Conservation (phyloP, 2,329 filamentous ascomycete genomes). For the Exophiala lecanii-corni region DNA sequence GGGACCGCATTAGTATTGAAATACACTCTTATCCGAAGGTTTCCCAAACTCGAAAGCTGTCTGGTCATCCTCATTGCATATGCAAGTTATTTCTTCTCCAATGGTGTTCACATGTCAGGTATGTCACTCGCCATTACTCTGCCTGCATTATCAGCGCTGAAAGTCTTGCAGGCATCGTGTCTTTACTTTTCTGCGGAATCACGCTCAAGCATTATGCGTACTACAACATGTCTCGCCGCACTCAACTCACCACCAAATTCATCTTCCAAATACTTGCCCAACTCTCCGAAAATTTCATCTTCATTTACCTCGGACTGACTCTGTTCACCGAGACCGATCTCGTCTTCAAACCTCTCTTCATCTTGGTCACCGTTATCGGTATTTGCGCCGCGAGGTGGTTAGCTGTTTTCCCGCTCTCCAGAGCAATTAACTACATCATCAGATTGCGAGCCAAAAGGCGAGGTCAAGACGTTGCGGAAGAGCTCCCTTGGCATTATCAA, state of each 20-base stretch:
- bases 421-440: slow-evolving; percentile 86
- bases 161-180: slow-evolving; percentile 77
- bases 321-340: slow-evolving; percentile 87
- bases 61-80: slow-evolving; percentile 91
- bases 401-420: slow-evolving; percentile 88
- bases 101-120: slow-evolving; percentile 94
- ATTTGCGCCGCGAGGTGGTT: slow-evolving; percentile 91
- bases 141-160: neutral
- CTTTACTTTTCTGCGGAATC: slow-evolving; percentile 93
- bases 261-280: slow-evolving; percentile 93
- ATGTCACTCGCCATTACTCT: slow-evolving; percentile 36
- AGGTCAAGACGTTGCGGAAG: slow-evolving; percentile 73
- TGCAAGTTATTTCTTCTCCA: slow-evolving; percentile 95
- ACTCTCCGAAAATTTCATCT: slow-evolving; percentile 98
- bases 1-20: slow-evolving; percentile 83
- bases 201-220: slow-evolving; percentile 98
- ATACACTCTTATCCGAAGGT: slow-evolving; percentile 86
- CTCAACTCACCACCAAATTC: slow-evolving; percentile 96
- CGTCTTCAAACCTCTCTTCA: slow-evolving; percentile 89
- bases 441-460: slow-evolving; percentile 75
- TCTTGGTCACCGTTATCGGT: slow-evolving; percentile 83
- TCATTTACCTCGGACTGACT: slow-evolving; percentile 94
- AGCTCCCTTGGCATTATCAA: slow-evolving; percentile 91
- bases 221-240: slow-evolving; percentile 98
- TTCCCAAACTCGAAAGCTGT: slow-evolving; percentile 95